Evolutionary conservation across 2,329 filamentous ascomycete genomes (phyloP), one percentile per base, ranked within the genome.

Genomic region (Pseudogymnoascus sp.): DNA sequence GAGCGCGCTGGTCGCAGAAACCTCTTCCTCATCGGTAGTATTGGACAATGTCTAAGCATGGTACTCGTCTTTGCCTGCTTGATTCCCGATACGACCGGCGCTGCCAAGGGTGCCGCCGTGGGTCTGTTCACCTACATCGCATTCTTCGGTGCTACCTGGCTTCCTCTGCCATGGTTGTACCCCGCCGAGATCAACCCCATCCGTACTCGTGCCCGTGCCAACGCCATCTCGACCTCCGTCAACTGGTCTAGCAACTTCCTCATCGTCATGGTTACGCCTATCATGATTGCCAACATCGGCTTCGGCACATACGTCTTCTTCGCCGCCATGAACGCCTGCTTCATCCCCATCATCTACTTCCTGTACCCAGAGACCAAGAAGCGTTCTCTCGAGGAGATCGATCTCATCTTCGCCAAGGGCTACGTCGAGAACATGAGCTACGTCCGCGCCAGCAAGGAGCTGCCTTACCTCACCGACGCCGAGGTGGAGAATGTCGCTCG

Each of bases 21-120:
- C 70, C 81, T 92, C 66, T 91, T 92, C 85, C 75, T 92, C 14
- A 83, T 89, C 67, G 88, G 88, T 62, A 84, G 85, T 0, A 75
- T 82, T 36, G 85, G 85, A 0, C 86, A 87, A 77, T 84, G 84
- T 38, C 71, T 81, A 1, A 85, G 83, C 61, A 90, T 91, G 88
- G 82, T 85, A 1, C 79, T 90, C 23, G 73, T 75, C 2, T 76
- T 76, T 62, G 70, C 69, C 8, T 74, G 73, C 34, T 60, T 76
- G 10, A 76, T 76, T 18, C 74, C 75, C 1, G 65, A 71, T 3
- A 66, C 62, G 1, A 66, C 67, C 12, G 56, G 70, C 6, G 66
- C 71, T 1, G 72, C 72, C 0, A 75, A 73, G 56, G 73, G 72
- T 75, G 64, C 75, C 77, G 62, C 78, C 74, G 76, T 79, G 0